Base-by-base conservation (phyloP, 106 monocot genomes). In the Dioscorea dumetorum region DNA sequence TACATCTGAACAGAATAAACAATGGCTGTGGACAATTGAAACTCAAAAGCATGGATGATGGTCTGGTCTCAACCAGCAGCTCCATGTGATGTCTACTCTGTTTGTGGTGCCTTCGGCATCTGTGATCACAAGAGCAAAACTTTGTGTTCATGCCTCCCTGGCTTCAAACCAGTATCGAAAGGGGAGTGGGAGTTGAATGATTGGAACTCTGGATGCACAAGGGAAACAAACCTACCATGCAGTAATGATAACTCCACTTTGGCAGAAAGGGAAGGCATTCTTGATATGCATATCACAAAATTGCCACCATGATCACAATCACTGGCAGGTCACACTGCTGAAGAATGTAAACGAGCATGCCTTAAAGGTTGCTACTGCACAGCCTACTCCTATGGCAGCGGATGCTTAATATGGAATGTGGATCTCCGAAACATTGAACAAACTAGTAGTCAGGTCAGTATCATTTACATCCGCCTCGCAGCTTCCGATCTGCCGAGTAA, bases 1-100 rank as follows among this genome's bases (percentile, higher is more conserved):
- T 15, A 11, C 49, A 0, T 59, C 78, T 12, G 84, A 79, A 6
- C 69, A 73, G 28, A 13, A 28, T 8, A 41, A 58, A 41, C 66
- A 33, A 19, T 28, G 5, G 17, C 18, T 24, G 3, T 83, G 78
- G 78, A 8, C 52, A 22, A 48, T 52, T 1, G 31, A 33, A 12
- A 4, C 50, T 12, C 31, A 51, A n/a, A n/a, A 12, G 34, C 62
- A 22, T 72, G 72, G 72, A 52, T 51, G 2, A 6, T 52, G 24
- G n/a, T 63, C 31, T 72, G 62, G 63, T 53, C 63, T 19, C 49
- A 52, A 31, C 62, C 62, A 34, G n/a, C n/a, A n/a, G 52, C 49
- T 20, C 62, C 24, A 57, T 72, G 72, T 31, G 63, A 63, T 12
- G 53, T 62, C 10, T 51, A 63, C 31, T 24, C 22, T 10, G n/a